phyloP scores from a whole-genome alignment of 306 rosid genomes.

The Casuarina equisetifolia region DNA sequence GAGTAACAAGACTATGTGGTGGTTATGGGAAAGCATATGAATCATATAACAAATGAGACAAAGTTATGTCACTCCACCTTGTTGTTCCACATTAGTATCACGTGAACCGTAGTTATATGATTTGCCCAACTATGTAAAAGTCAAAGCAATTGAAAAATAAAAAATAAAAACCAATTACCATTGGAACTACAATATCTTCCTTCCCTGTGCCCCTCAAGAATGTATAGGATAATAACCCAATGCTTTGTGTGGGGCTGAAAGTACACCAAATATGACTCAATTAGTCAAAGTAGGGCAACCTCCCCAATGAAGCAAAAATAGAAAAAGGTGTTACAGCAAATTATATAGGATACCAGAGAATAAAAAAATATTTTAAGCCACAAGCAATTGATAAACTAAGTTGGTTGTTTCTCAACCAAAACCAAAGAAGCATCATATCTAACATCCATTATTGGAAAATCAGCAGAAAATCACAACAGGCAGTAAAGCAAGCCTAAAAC shows the following conservation, averaged over 20 bases:
- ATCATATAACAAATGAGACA: background rate
- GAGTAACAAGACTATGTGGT: background rate
- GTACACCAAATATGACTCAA: slow-evolving; percentile 27
- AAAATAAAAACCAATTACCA: slow-evolving; percentile 54
- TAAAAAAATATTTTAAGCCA: background rate
- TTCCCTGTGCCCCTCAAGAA: slow-evolving; percentile 91
- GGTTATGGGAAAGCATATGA: background rate
- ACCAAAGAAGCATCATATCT: slow-evolving; percentile 18
- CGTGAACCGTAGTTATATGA: background rate
- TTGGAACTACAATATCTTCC: slow-evolving; percentile 96
- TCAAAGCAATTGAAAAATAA: background rate
- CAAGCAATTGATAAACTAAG: background rate
- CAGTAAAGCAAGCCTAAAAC: slow-evolving; percentile 38
- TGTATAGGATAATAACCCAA: slow-evolving; percentile 91
- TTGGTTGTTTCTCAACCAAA: background rate
- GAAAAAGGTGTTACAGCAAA: slow-evolving; percentile 6
- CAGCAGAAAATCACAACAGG: slow-evolving; percentile 23
- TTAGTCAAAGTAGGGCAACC: slow-evolving; percentile 39
- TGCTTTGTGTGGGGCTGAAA: slow-evolving; percentile 76
- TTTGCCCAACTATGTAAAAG: background rate
- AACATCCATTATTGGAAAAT: slow-evolving; percentile 16
- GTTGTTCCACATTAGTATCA: background rate
- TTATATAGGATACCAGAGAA: background rate
- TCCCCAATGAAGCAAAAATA: background rate
- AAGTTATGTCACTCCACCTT: background rate